Base-by-base conservation (phyloP, 2,329 filamentous ascomycete genomes). In the Chrysoporthe puriensis region DNA sequence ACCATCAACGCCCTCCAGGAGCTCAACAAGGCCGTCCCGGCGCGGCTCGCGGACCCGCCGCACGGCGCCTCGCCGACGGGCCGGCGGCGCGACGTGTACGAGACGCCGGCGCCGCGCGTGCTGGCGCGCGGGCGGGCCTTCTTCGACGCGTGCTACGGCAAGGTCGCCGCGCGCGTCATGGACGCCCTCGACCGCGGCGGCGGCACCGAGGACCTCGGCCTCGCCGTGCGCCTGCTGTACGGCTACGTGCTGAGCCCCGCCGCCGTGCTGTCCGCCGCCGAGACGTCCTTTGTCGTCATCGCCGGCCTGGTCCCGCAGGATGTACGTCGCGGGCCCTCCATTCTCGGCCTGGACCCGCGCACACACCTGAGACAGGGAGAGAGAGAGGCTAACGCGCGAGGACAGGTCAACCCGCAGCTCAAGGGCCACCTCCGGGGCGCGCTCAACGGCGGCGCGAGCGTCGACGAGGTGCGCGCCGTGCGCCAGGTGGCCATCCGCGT, bases 371-470 rank as follows among this genome's bases (percentile, higher is more conserved):
- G 50, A 60, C 21, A 54, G 44, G 36, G 50, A 54, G n/a, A n/a
- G 50, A 60, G 18, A 54, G 44, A 40, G 48, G 62, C 68, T 69
- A 67, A 67, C 62, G 62, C 68, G 58, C 52, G 50, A 63, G n/a
- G 18, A 63, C 66, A 83, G 82, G 79, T 85, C 21, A 85, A 85
- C 67, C 81, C 83, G 6, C 84, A 86, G 70, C 74, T 86, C 59
- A 86, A 85, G 70, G 84, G 84, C 4, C 84, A 86, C 75, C 77
- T 86, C 18, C 80, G 78, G 71, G 84, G 83, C 3, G 82, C 83
- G 1, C 70, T 85, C 36, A 85, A 85, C 70, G 81, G 81, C 63
- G 84, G 84, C 3, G 83, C 83, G 44, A 81, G 80, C 1, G 76
- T 80, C 34, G 82, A 82, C 43, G 79, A 85, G 72, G 83, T 85